Conservation (phyloP, 1,284 basidiomycete genomes). For the Ganoderma lingzhi region DNA sequence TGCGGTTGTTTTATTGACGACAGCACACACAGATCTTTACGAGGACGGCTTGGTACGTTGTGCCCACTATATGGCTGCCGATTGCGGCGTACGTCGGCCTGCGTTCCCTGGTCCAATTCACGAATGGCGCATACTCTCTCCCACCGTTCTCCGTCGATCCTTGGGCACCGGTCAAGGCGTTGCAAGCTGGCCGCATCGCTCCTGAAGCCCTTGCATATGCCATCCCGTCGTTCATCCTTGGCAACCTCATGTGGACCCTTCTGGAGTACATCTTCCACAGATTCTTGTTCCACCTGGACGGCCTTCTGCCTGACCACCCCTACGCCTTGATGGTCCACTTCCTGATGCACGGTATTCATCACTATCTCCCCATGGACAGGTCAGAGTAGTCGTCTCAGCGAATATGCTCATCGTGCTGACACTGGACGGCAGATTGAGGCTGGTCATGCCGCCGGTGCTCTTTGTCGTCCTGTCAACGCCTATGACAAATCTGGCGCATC, state of each 20-base stretch:
- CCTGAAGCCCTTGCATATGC: conserved; percentile 57
- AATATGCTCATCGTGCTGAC: conserved; percentile 16
- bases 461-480: conserved; percentile 86
- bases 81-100: conserved; percentile 85
- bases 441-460: conserved; percentile 96
- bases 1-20: neutral
- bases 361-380: conserved; percentile 98
- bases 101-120: conserved; percentile 86
- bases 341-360: conserved; percentile 94
- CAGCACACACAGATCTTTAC: conserved; percentile 70
- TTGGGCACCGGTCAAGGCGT: conserved; percentile 56
- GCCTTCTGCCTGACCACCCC: conserved; percentile 86
- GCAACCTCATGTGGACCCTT: conserved; percentile 94
- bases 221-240: conserved; percentile 75
- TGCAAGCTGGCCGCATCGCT: conserved; percentile 52
- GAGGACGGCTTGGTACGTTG: conserved; percentile 93
- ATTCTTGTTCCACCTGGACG: conserved; percentile 98
- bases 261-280: conserved; percentile 97
- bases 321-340: conserved; percentile 91
- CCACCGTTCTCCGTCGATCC: conserved; percentile 65
- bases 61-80: conserved; percentile 93
- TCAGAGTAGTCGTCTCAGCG: conserved; percentile 42
- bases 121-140: conserved; percentile 55
- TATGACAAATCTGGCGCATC: conserved; percentile 89
- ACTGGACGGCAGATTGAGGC: conserved; percentile 66